Evolutionary conservation across 1,284 basidiomycete genomes (phyloP), one percentile per base, ranked within the genome.

Genomic region (Omphalotus olearius): DNA sequence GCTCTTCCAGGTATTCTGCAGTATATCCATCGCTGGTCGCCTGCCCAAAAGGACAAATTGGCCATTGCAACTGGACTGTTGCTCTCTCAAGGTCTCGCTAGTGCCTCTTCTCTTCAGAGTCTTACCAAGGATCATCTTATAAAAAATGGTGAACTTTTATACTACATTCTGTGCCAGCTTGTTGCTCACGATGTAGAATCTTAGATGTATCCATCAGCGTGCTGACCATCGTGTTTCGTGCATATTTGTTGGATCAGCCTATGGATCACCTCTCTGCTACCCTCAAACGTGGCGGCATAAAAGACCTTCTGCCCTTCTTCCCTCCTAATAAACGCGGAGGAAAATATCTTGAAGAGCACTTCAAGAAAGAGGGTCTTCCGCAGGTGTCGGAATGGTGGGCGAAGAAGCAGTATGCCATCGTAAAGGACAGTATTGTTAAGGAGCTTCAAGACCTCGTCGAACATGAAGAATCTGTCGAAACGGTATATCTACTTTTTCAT

Each of bases 101-200:
- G 79, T 56, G 82, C 90, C 14, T 76, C 80, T 61, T 91, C 90
- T 66, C 76, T 98, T 48, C 78, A 82, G 63, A 87, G 82, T 67
- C 74, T 98, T 61, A 86, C 89, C 60, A 96, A 93, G 70, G 95
- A 98, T 61, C 93, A 97, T 67, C 81, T 98, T 56, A 80, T 95
- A 64, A 98, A 98, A 75, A 94, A 98, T 61, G 86, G 91, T 88
- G 55, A 47, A 74, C 66, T 44, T 23, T 45, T 43, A n/a, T 74
- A 45, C 30, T 45, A 18, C 41, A 44, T 38, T 35, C 47, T 45
- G 17, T 28, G 36, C 46, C 26, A n/a, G 35, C 36, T 4, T 5
- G 2, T 45, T 18, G 39, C 45, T 11, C 17, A 47, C 35, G 51
- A 56, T 9, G 45, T 48, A n/a, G 36, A 26, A 13, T 20, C 39